Conservation (phyloP, 2,329 filamentous ascomycete species). For the Emergomyces pasteurianus region DNA sequence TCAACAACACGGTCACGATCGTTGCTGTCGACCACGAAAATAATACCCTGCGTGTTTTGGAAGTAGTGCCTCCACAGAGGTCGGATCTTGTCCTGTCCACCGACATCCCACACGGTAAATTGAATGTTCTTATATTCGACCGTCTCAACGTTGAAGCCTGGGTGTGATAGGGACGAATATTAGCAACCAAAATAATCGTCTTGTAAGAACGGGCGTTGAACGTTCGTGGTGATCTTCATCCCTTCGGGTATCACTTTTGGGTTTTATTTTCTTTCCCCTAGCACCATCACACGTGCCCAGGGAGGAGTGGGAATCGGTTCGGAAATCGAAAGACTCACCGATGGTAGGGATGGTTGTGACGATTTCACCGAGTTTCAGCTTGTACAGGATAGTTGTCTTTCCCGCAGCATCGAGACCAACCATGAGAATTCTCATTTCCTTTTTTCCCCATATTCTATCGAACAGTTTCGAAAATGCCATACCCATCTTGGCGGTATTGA, state of each 20-base stretch:
- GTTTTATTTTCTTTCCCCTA: background rate
- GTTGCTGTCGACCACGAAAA: slow-evolving; percentile 99
- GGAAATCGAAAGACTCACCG: slow-evolving; percentile 46
- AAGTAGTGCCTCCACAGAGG: slow-evolving; percentile 99
- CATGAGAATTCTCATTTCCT: slow-evolving; percentile 99
- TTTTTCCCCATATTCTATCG: slow-evolving; percentile 95
- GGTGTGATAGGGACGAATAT: slow-evolving; percentile 7
- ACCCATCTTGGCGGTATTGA: slow-evolving; percentile 64
- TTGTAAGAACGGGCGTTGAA: background rate
- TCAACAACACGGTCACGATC: slow-evolving; percentile 97
- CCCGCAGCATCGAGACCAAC: slow-evolving; percentile 97
- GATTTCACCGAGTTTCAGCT: slow-evolving; percentile 93
- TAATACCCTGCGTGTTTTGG: slow-evolving; percentile 98
- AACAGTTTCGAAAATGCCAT: slow-evolving; percentile 94
- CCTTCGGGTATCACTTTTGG: background rate
- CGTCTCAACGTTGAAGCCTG: slow-evolving; percentile 99
- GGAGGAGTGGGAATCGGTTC: background rate
- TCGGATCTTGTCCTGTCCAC: slow-evolving; percentile 99
- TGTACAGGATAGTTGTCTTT: slow-evolving; percentile 99
- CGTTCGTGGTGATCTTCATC: background rate
- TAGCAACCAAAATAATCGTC: background rate
- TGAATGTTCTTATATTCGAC: slow-evolving; percentile 99
- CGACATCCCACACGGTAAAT: slow-evolving; percentile 99
- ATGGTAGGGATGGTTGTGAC: slow-evolving; percentile 99
- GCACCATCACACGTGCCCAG: background rate